Evolutionary conservation across 768 basidiomycete genomes (phyloP).

Genomic region (Neoboletus subvelutipes): DNA sequence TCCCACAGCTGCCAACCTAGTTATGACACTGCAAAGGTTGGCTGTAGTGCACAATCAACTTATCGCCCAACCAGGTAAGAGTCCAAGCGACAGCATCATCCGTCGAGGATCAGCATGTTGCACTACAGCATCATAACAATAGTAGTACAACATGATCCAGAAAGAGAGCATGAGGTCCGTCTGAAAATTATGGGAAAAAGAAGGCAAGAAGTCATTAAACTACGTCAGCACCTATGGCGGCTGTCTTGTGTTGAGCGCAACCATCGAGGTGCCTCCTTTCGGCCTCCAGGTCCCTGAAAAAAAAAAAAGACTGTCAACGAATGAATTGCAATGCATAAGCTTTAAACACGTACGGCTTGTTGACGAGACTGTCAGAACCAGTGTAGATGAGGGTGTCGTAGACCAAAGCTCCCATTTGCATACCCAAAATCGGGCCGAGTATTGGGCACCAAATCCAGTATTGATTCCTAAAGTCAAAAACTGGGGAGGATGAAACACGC

Average conservation of each 20-base stretch:
- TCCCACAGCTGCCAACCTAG: too few relatives aligned
- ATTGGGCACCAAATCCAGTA: conserved; percentile 77
- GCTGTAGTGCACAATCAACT: background rate
- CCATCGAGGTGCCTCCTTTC: conserved; percentile 18
- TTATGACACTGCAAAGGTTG: background rate
- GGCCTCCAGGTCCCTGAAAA: conserved; percentile 11
- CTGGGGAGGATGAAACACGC: conserved; percentile 4
- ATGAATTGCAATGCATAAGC: background rate
- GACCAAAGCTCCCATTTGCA: conserved; percentile 48
- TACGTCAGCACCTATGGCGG: background rate
- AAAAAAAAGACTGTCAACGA: background rate
- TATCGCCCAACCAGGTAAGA: background rate
- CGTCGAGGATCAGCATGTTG: background rate
- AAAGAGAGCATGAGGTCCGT: background rate
- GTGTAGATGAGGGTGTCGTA: conserved; percentile 62
- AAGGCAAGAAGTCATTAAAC: conserved; percentile 8
- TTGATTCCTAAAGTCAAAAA: conserved; percentile 43
- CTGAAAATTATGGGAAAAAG: background rate
- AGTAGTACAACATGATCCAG: background rate
- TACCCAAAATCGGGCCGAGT: conserved; percentile 59
- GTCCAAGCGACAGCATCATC: background rate
- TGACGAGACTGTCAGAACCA: conserved; percentile 54
- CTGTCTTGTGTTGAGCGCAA: conserved; percentile 1
- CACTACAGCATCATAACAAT: background rate
- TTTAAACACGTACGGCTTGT: conserved; percentile 44